Evolutionary conservation across 108 stramenopile genomes (phyloP).

Genomic region (Nitzschia sp.): DNA sequence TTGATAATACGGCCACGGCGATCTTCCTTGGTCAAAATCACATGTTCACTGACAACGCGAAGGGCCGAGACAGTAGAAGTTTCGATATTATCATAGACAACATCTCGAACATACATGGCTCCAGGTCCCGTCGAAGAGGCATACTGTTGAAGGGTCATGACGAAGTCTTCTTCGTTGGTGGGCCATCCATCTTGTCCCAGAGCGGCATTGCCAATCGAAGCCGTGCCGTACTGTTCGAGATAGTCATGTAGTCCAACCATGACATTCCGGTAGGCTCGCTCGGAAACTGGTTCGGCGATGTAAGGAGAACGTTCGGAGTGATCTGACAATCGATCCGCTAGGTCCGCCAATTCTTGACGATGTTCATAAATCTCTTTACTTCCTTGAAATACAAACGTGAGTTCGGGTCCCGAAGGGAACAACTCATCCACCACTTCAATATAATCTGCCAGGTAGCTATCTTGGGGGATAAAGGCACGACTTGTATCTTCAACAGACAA

Average conservation of each 20-base stretch:
- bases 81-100: conserved; percentile 38
- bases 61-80: conserved; percentile 24
- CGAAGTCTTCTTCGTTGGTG: conserved; percentile 48
- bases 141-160: conserved; percentile 31
- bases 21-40: conserved; percentile 44
- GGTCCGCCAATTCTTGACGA: conserved; percentile 40
- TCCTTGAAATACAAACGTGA: conserved; percentile 49
- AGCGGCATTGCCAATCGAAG: conserved; percentile 27
- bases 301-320: conserved; percentile 47
- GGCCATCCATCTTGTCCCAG: conserved; percentile 59
- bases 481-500: conserved; percentile 57
- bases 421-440: conserved; percentile 44
- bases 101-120: conserved; percentile 42
- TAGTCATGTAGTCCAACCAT: conserved; percentile 47
- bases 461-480: conserved; percentile 74
- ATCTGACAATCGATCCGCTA: conserved; percentile 45
- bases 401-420: conserved; percentile 48
- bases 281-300: conserved; percentile 60
- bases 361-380: conserved; percentile 44
- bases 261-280: conserved; percentile 51
- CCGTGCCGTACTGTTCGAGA: conserved; percentile 28
- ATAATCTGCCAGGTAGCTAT: conserved; percentile 69
- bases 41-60: conserved; percentile 46
- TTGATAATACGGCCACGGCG: conserved; percentile 44
- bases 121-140: conserved; percentile 41